Percentiles rank a stretch among this genome's conserved stretches.
Conservation (phyloP, 164 flowering plant species). For the Magnolia kwangsiensis region DNA sequence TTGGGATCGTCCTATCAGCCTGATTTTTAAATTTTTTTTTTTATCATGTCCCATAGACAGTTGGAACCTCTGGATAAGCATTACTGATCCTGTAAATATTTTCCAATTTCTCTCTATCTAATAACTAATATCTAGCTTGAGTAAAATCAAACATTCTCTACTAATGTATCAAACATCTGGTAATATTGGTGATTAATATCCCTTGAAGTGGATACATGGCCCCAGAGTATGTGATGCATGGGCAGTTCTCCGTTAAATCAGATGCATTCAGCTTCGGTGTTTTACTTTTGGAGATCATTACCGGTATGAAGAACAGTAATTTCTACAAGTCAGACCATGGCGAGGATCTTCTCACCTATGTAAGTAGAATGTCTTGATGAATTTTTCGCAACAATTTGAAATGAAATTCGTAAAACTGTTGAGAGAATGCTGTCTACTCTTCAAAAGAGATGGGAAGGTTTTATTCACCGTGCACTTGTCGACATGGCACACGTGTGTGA, state of each 20-base stretch:
- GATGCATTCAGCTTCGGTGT: constrained; percentile 53
- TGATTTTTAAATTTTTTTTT: no score
- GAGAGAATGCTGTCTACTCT: no score
- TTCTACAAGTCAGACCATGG: constrained; percentile 14
- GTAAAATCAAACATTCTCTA: neutral
- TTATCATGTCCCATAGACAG: no score
- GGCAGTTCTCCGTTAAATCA: constrained; percentile 38
- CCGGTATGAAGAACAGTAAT: constrained; percentile 20
- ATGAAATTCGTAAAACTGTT: no score
- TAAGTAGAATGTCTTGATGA: constrained; percentile 7
- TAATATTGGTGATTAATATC: neutral
- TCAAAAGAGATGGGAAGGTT: no score
- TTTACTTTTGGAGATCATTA: constrained; percentile 38
- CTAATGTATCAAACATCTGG: neutral
- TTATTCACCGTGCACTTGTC: no score
- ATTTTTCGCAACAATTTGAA: neutral
- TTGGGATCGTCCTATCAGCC: no score
- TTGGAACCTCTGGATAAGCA: no score
- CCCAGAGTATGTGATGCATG: constrained; percentile 42
- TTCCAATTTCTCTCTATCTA: neutral
- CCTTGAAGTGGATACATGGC: constrained; percentile 45
- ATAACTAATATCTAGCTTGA: neutral
- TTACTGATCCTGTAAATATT: no score
- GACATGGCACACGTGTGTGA: no score
- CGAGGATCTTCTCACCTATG: constrained; percentile 28